A percentile compares a stretch with the other conserved stretches of the same genome.
These are phyloP conservation scores for Tylopilus sp. DNA, from an alignment of 768 basidiomycete species.

Conservation along the genomic window DNA sequence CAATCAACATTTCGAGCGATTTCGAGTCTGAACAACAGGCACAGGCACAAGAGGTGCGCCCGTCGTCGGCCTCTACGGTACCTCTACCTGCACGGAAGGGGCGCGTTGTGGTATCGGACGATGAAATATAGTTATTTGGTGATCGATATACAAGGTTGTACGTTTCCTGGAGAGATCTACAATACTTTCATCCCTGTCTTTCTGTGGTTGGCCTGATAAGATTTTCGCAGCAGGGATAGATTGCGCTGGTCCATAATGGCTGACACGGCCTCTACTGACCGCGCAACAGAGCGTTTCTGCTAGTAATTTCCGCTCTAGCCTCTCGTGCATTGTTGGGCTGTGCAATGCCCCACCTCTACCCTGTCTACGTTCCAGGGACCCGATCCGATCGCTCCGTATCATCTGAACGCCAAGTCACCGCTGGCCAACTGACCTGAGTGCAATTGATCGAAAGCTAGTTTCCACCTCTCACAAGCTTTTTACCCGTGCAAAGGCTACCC, in stretches of 20 bases:
- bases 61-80: constrained; percentile 6
- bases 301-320: background rate
- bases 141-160: constrained; percentile 6
- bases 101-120: constrained; percentile 37
- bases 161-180: constrained; percentile 5
- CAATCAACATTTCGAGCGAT: constrained; percentile 23
- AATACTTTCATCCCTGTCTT: background rate
- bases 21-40: constrained; percentile 10
- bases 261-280: background rate
- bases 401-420: constrained; percentile 13
- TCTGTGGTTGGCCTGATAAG: constrained; percentile 4
- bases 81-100: constrained; percentile 23
- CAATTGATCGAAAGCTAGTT: constrained; percentile 3
- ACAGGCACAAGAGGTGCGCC: background rate
- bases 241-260: background rate
- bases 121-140: constrained; percentile 27
- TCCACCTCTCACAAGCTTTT: background rate
- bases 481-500: constrained; percentile 16
- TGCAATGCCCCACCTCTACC: background rate
- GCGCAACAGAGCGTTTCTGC: background rate
- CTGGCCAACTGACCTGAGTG: constrained; percentile 2
- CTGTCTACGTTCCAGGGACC: constrained; percentile 2
- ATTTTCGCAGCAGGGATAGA: constrained; percentile 5
- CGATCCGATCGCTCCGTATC: constrained; percentile 18
- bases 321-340: constrained; percentile 5